phyloP scores from a whole-genome alignment of 129 eudicot genomes.

The Gnaphalium uliginosum region DNA sequence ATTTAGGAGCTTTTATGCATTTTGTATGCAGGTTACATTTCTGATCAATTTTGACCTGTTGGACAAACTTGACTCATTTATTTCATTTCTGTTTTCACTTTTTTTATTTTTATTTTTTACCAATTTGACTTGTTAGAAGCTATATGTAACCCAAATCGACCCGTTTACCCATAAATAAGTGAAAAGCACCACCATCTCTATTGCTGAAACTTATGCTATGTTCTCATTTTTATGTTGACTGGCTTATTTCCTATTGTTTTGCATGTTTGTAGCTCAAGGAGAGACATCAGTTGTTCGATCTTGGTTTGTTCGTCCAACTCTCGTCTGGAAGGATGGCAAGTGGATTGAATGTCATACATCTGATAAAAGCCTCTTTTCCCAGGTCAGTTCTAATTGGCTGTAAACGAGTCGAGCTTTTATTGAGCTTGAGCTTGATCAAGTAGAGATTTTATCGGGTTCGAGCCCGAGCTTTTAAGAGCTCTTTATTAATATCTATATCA shows the following conservation, averaged over 20 bases:
- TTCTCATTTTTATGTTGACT: not conserved
- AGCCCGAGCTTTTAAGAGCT: too few relatives aligned
- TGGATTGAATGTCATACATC: conserved; percentile 59
- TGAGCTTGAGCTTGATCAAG: too few relatives aligned
- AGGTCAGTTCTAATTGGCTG: too few relatives aligned
- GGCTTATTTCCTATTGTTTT: conserved; percentile 2
- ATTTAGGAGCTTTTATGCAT: not conserved
- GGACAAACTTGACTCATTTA: not conserved
- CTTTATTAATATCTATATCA: too few relatives aligned
- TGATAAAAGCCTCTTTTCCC: conserved; percentile 37
- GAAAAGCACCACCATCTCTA: not conserved
- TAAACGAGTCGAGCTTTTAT: too few relatives aligned
- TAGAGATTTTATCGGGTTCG: too few relatives aligned
- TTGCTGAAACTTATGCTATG: not conserved
- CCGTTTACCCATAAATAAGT: not conserved
- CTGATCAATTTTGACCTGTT: not conserved
- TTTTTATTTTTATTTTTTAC: not conserved
- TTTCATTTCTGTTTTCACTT: not conserved
- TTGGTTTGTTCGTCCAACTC: conserved; percentile 67
- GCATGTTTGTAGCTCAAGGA: conserved; percentile 53
- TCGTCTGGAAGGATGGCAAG: conserved; percentile 62
- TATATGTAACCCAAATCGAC: not conserved
- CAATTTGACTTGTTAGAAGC: not conserved
- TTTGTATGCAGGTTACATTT: not conserved
- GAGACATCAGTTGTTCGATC: conserved; percentile 48